Base-by-base conservation (phyloP, 176 grass and related monocot species). In the Phragmites australis region DNA sequence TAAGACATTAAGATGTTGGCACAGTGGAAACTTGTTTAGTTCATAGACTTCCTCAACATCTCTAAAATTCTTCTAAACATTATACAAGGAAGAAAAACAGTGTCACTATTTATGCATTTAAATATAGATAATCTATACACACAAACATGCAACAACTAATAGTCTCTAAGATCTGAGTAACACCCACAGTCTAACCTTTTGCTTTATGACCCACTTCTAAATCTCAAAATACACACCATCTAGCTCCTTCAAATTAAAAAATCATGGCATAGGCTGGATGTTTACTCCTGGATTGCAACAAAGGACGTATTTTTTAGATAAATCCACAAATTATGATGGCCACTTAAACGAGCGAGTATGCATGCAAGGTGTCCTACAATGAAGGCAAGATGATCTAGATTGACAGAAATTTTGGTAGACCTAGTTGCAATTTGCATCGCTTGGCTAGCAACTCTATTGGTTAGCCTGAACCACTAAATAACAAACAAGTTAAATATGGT, bases 211-310 rank as follows among this genome's bases (percentile, higher is more conserved):
- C 27, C 73, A 13, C 19, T 62, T 78, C 21, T 67, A 41, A 25
- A 88, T 73, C 43, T 82, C 80, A 44, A 78, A 41, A 70, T 71
- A 78, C n/a, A 69, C 25, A 62, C 45, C 37, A 23, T 37, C 39
- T 13, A 88, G 29, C 46, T 88, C 65, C 34, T 59, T 19, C 17
- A 41, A 13, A 31, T 4, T 27, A 2, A 0, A 19, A 77, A 21
- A 45, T 54, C 3, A 27, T 1, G 3, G 18, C 10, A 6, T 6
- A 11, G 16, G 8, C 21, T 80, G 27, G 6, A 39, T 50, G 25
- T 9, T 16, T 44, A 87, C 30, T 72, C 77, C 32, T 82, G 23
- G 43, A 15, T 42, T 43, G 8, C 54, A 80, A 2, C n/a, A n/a
- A 61, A 46, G 13, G 0, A 68, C 53, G 8, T 18, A 49, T 12